Conservation (phyloP, 2,329 filamentous ascomycete genomes). For the Canariomyces notabilis region DNA sequence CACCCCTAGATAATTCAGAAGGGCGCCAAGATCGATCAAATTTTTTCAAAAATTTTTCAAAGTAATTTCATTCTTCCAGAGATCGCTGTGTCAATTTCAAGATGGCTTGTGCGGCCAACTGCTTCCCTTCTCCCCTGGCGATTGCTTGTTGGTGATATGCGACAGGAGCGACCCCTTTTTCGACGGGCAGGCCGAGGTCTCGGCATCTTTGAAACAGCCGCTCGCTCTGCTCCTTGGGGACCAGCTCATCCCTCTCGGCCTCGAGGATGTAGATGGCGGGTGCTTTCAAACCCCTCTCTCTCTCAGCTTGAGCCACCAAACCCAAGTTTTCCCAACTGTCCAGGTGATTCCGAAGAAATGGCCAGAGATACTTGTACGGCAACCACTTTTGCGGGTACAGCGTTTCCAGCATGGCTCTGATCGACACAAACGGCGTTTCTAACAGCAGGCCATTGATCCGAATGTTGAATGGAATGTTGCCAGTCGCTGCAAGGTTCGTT, state of each 20-base stretch:
- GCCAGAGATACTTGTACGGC: slow-evolving; percentile 69
- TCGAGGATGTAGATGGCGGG: slow-evolving; percentile 48
- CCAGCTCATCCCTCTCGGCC: slow-evolving; percentile 55
- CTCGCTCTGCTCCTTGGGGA: slow-evolving; percentile 47
- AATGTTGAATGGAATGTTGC: slow-evolving; percentile 35
- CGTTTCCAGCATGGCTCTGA: slow-evolving; percentile 63
- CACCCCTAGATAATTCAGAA: background rate
- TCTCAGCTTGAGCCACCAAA: slow-evolving; percentile 34
- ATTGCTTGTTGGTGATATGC: slow-evolving; percentile 56
- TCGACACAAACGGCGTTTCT: slow-evolving; percentile 71
- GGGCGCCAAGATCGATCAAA: background rate
- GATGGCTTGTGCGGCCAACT: slow-evolving; percentile 42
- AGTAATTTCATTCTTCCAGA: slow-evolving; percentile 7
- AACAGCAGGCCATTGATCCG: slow-evolving; percentile 53
- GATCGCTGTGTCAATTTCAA: slow-evolving; percentile 23
- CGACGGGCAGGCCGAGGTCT: slow-evolving; percentile 42
- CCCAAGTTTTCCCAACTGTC: slow-evolving; percentile 50
- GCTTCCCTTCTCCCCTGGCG: slow-evolving; percentile 41
- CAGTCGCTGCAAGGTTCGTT: slow-evolving; percentile 50
- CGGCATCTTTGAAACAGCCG: slow-evolving; percentile 43
- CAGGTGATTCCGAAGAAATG: slow-evolving; percentile 63
- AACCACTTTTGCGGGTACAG: slow-evolving; percentile 77
- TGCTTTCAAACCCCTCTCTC: slow-evolving; percentile 17
- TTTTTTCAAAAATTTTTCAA: background rate
- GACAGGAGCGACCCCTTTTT: slow-evolving; percentile 39